Evolutionary conservation across 805 yeast genomes (phyloP).

Genomic region (Nakazawaea wyomingensis): DNA sequence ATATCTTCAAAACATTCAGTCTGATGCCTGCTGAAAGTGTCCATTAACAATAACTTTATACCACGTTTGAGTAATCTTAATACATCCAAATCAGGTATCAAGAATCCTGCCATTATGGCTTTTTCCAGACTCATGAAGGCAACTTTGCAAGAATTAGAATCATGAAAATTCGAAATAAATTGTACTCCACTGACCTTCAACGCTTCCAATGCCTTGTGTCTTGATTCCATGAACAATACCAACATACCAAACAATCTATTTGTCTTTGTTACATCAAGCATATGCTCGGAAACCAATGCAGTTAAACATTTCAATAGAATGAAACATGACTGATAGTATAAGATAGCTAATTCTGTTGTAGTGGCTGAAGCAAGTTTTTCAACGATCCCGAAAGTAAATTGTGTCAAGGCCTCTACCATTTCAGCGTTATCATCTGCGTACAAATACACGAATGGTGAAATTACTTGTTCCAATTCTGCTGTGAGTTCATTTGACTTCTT

Average conservation of each 20-base stretch:
- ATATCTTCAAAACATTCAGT: constrained; percentile 20
- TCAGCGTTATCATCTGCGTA: constrained; percentile 31
- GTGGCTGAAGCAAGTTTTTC: constrained; percentile 24
- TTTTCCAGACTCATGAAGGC: constrained; percentile 42
- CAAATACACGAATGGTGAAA: constrained; percentile 31
- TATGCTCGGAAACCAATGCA: constrained; percentile 21
- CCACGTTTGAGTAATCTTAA: constrained; percentile 43
- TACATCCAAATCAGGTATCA: constrained; percentile 45
- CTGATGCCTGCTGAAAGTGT: constrained; percentile 19
- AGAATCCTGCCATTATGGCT: constrained; percentile 44
- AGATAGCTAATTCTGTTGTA: neutral
- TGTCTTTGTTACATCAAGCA: constrained; percentile 12
- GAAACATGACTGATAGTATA: constrained; percentile 2
- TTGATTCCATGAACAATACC: constrained; percentile 32
- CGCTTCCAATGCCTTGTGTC: constrained; percentile 15
- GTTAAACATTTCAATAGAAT: constrained; percentile 1
- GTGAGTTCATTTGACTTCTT: neutral
- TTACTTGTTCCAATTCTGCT: constrained; percentile 9
- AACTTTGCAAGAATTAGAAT: constrained; percentile 23
- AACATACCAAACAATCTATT: constrained; percentile 34
- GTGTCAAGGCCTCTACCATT: constrained; percentile 29
- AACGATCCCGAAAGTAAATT: constrained; percentile 32
- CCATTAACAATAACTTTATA: constrained; percentile 22
- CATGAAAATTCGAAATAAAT: constrained; percentile 16
- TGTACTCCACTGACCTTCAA: neutral